These are phyloP conservation scores for Litchi chinensis DNA, from an alignment of 345 rosid genomes.

Conservation along the genomic window DNA sequence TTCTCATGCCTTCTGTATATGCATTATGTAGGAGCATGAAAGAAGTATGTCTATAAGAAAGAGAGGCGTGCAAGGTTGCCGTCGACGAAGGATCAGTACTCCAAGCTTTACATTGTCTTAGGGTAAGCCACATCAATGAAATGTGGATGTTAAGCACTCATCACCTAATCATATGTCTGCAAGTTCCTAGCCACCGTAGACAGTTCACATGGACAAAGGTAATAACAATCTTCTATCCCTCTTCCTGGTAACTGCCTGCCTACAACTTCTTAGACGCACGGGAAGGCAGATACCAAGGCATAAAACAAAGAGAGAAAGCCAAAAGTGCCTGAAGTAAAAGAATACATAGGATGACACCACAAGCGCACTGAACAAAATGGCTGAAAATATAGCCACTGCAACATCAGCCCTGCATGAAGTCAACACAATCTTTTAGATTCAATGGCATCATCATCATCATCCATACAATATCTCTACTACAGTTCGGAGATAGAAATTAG, in stretches of 20 bases:
- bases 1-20: slow-evolving; percentile 24
- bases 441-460: neutral
- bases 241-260: slow-evolving; percentile 42
- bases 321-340: slow-evolving; percentile 35
- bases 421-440: slow-evolving; percentile 11
- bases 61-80: neutral
- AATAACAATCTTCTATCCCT: slow-evolving; percentile 49
- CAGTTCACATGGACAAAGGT: slow-evolving; percentile 52
- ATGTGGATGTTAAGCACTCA: neutral
- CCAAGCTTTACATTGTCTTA: neutral
- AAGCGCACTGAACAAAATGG: slow-evolving; percentile 36
- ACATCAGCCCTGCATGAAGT: slow-evolving; percentile 49
- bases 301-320: slow-evolving; percentile 32
- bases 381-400: slow-evolving; percentile 48
- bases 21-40: slow-evolving; percentile 10
- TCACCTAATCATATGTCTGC: slow-evolving; percentile 9
- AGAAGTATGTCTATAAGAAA: slow-evolving; percentile 27
- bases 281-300: slow-evolving; percentile 43
- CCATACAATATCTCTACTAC: neutral
- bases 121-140: slow-evolving; percentile 3
- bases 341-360: slow-evolving; percentile 35
- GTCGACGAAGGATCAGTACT: slow-evolving; percentile 21
- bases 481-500: slow-evolving; percentile 2
- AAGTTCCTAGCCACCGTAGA: slow-evolving; percentile 2
- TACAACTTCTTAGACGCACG: slow-evolving; percentile 35